phyloP scores from a whole-genome alignment of 306 rosid species.

The Rubus parviflorus region DNA sequence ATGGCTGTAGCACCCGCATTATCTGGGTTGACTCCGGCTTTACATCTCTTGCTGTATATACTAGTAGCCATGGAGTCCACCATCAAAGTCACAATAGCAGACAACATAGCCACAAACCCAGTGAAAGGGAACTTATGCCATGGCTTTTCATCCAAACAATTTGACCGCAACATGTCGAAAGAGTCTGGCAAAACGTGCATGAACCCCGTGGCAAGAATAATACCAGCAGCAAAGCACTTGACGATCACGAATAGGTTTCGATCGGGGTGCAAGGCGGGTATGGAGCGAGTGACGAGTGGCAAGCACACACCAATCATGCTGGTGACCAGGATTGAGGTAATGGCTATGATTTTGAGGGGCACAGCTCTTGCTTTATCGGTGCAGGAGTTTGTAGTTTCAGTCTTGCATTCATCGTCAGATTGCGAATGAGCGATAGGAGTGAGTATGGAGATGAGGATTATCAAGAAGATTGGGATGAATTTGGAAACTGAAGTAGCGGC shows the following conservation, averaged over 20 bases:
- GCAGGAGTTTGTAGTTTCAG: slow-evolving; percentile 35
- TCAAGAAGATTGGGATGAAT: slow-evolving; percentile 15
- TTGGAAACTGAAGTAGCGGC: slow-evolving; percentile 25
- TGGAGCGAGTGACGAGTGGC: slow-evolving; percentile 47
- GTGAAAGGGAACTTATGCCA: slow-evolving; percentile 80
- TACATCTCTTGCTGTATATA: slow-evolving; percentile 33
- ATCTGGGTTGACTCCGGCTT: slow-evolving; percentile 29
- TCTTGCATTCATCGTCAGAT: slow-evolving; percentile 34
- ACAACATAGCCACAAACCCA: slow-evolving; percentile 66
- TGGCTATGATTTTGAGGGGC: slow-evolving; percentile 58
- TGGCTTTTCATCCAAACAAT: slow-evolving; percentile 56
- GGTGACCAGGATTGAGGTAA: slow-evolving; percentile 48
- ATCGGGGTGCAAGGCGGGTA: slow-evolving; percentile 61
- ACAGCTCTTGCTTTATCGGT: slow-evolving; percentile 45
- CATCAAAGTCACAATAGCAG: slow-evolving; percentile 61
- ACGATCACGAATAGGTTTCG: slow-evolving; percentile 48
- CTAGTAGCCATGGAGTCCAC: slow-evolving; percentile 74
- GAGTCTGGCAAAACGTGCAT: slow-evolving; percentile 80
- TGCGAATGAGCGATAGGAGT: slow-evolving; percentile 21
- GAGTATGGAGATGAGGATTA: slow-evolving; percentile 33
- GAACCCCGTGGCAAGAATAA: slow-evolving; percentile 70
- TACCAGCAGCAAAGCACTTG: slow-evolving; percentile 62
- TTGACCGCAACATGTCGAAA: slow-evolving; percentile 53
- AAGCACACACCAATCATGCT: slow-evolving; percentile 60
- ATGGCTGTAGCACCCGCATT: not conserved